Base-by-base conservation (phyloP, 2,329 filamentous ascomycete species). In the Colletotrichum orchidophilum region DNA sequence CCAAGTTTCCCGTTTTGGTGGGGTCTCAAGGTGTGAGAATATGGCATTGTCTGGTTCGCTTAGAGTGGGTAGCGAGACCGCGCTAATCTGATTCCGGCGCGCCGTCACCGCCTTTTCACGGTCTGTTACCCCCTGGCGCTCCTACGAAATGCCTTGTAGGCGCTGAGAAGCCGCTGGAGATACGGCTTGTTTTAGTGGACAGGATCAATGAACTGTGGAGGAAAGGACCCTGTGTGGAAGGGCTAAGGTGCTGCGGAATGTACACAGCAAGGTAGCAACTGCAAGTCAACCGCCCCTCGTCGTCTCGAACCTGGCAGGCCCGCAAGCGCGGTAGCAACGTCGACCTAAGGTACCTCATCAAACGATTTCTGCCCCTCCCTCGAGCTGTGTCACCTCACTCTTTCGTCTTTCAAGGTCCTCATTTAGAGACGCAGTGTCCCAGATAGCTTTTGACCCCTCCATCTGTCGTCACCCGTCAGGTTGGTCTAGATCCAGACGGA, bases 101-200 rank as follows among this genome's bases (percentile, higher is more conserved):
- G 18, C 66, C 60, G 70, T 72, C 70, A 72, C 70, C 70, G 70
- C 70, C 70, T 70, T 72, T 72, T 72, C 55, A 46, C 58, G 50
- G 50, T 27, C 64, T 46, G 39, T 46, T 33, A 12, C 27, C 67
- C 57, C 64, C 68, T 46, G 31, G 31, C n/a, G n/a, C 63, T 26
- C 54, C 67, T 15, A 57, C 50, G 27, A 50, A 50, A 55, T 62
- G 67, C 49, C 29, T 63, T 70, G 63, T 57, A 67, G 63, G 21
- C 59, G 50, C 68, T 63, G 31, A 71, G 63, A 59, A 26, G n/a
- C 33, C 42, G 64, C 58, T 71, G 68, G 67, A 70, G 55, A 61
- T 29, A 57, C 63, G 50, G 9, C 55, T 55, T 62, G 55, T 67
- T 67, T 46, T 42, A 70, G 67, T 70, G 63, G 67, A 57, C 42